Evolutionary conservation across 768 basidiomycete species (phyloP).

Genomic region (Leccinum uliginosum): DNA sequence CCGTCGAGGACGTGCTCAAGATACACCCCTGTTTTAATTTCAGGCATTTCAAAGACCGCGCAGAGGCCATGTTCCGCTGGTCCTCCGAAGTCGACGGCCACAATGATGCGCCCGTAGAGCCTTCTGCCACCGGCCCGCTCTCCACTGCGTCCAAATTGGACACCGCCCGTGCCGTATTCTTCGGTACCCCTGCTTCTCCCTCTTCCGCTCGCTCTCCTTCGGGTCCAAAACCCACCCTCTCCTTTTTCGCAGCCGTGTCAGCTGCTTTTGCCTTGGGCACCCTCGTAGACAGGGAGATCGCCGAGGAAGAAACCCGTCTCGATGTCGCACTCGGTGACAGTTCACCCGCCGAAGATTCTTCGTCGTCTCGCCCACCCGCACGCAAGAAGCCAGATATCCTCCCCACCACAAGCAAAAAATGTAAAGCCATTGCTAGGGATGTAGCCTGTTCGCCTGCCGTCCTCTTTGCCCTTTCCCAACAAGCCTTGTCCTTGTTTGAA

Average conservation of each 20-base stretch:
- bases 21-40: constrained; percentile 51
- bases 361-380: constrained; percentile 17
- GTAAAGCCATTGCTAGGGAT: constrained; percentile 29
- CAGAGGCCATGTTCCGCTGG: constrained; percentile 43
- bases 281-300: constrained; percentile 30
- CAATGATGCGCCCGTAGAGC: constrained; percentile 11
- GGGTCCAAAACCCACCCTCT: constrained; percentile 22
- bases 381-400: constrained; percentile 21
- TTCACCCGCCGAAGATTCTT: constrained; percentile 18
- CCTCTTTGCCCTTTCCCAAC: constrained; percentile 46
- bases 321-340: constrained; percentile 19
- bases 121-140: constrained; percentile 15
- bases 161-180: constrained; percentile 30
- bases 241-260: constrained; percentile 56
- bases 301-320: constrained; percentile 26
- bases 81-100: constrained; percentile 29
- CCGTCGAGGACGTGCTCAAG: constrained; percentile 39
- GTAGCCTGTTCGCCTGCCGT: constrained; percentile 31
- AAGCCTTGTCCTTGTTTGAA: constrained; percentile 43
- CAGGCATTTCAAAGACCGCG: constrained; percentile 41
- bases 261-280: constrained; percentile 60
- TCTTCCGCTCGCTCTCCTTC: constrained; percentile 8
- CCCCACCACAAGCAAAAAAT: constrained; percentile 17
- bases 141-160: constrained; percentile 20
- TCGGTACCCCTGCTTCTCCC: constrained; percentile 16